These are phyloP conservation scores for Ustilago sp. DNA, from an alignment of 1,284 basidiomycete species.

Conservation along the genomic window DNA sequence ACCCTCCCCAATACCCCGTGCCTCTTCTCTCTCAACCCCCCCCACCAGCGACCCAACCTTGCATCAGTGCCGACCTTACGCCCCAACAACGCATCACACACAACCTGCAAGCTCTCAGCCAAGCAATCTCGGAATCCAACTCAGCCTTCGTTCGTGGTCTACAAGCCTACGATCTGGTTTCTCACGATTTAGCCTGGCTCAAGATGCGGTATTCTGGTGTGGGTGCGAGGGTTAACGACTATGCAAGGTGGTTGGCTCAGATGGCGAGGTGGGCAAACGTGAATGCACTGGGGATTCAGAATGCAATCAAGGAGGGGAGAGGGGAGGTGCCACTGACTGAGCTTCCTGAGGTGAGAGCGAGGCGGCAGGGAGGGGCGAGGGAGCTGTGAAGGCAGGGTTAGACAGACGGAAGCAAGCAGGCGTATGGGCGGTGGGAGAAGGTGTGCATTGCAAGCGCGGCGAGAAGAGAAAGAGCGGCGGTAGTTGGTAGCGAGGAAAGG, in stretches of 20 bases:
- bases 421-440: neutral
- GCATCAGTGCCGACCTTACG: neutral
- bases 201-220: neutral
- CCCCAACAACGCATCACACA: neutral
- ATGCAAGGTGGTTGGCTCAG: neutral
- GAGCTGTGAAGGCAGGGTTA: neutral
- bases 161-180: constrained; percentile 1
- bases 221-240: neutral
- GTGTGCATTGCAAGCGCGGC: neutral
- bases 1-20: neutral
- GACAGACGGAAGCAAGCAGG: neutral
- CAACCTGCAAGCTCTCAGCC: neutral
- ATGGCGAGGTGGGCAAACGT: neutral
- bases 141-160: neutral
- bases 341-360: neutral
- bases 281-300: neutral
- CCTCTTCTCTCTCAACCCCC: neutral
- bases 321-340: neutral
- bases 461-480: neutral
- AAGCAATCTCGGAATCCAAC: neutral
- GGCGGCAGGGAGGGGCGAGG: neutral
- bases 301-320: neutral
- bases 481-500: neutral
- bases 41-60: neutral
- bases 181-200: neutral